These are phyloP conservation scores for Aspergillus wentii DNA, from an alignment of 495 filamentous ascomycete genomes.

Conservation along the genomic window DNA sequence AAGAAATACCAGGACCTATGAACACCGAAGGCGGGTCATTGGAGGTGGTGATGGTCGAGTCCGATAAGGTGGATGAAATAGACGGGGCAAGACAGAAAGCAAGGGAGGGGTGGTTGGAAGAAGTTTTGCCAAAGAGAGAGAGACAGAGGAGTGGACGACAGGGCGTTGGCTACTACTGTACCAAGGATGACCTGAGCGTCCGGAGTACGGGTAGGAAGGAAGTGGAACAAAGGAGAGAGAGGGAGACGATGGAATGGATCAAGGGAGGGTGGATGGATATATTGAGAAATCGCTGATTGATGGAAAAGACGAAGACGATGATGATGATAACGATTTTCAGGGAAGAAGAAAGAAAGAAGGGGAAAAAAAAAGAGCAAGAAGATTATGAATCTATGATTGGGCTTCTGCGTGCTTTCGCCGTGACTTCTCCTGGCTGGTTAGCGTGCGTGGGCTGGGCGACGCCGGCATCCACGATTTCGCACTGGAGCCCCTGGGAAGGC, in stretches of 20 bases:
- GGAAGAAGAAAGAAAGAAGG: conserved; percentile 7
- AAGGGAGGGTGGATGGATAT: conserved; percentile 1
- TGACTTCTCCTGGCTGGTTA: neutral
- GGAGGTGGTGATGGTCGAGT: conserved; percentile 6
- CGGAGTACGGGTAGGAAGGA: conserved; percentile 4
- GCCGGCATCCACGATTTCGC: conserved; percentile 12
- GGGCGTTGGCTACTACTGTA: neutral
- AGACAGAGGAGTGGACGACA: conserved; percentile 4
- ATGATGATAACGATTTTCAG: conserved; percentile 8
- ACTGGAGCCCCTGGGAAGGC: conserved; percentile 13
- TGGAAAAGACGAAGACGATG: conserved; percentile 10
- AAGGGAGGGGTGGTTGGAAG: conserved; percentile 4
- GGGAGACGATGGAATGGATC: conserved; percentile 6
- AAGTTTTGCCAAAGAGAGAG: conserved; percentile 14
- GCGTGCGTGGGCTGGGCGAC: conserved; percentile 7
- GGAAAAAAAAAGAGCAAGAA: conserved; percentile 1
- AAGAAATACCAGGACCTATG: conserved; percentile 5
- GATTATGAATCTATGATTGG: conserved; percentile 4
- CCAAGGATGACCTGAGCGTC: too few species aligned
- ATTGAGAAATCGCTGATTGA: conserved; percentile 2
- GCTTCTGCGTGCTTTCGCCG: conserved; percentile 2
- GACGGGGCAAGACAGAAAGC: conserved; percentile 8
- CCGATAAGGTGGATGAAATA: conserved; percentile 14
- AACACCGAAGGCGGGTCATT: conserved; percentile 10
- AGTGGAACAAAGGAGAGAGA: conserved; percentile 13